Percentiles rank a stretch among this genome's conserved stretches.
phyloP scores from a whole-genome alignment of 2,329 filamentous ascomycete genomes.

The Sclerotinia trifoliorum region DNA sequence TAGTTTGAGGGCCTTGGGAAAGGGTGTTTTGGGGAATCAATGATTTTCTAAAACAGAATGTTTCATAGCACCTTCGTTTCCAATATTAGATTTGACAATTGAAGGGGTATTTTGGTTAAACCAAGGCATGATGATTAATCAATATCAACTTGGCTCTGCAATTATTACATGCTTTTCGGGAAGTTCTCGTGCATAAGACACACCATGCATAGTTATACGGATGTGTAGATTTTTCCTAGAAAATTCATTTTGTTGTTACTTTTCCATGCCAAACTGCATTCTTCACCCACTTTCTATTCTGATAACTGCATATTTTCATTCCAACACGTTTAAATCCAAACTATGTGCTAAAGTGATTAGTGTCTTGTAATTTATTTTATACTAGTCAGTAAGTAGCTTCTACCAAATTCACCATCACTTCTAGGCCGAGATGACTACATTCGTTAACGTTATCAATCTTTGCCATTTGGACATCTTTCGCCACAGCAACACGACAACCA shows the following conservation, averaged over 20 bases:
- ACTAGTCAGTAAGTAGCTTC: not conserved
- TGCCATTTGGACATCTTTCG: not conserved
- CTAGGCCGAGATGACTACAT: not conserved
- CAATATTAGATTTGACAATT: too few relatives aligned
- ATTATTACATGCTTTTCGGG: not conserved
- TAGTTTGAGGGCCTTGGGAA: constrained; percentile 59
- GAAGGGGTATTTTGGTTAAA: not conserved
- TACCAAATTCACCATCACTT: not conserved
- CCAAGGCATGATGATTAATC: not conserved
- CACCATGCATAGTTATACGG: not conserved
- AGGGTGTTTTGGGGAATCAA: constrained; percentile 39
- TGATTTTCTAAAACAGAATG: not conserved
- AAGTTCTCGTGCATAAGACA: too few relatives aligned
- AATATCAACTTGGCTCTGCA: not conserved
- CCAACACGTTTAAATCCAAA: not conserved
- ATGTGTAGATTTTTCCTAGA: not conserved
- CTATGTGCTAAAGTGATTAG: not conserved
- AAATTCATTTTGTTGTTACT: not conserved
- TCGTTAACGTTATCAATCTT: not conserved
- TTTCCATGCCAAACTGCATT: not conserved
- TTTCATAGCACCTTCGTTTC: not conserved
- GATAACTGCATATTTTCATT: not conserved
- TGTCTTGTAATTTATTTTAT: too few relatives aligned
- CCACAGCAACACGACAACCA: not conserved
- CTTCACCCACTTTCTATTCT: not conserved